phyloP scores from a whole-genome alignment of 2,329 filamentous ascomycete genomes.

The Phoma sp. region DNA sequence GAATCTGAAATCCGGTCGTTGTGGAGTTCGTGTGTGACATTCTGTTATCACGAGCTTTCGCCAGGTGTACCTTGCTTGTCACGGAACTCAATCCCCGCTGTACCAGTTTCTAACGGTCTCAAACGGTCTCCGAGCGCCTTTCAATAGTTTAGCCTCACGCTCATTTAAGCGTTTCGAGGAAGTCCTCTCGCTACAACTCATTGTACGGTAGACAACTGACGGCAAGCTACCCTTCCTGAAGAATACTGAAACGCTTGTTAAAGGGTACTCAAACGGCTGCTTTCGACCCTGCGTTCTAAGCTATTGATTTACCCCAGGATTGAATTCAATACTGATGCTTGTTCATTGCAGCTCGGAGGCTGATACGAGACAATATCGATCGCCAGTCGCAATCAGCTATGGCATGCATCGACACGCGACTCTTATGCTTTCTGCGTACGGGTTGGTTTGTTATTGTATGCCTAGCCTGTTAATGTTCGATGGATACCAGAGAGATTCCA shows the following conservation, averaged over 20 bases:
- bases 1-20: no score
- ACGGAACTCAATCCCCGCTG: no score
- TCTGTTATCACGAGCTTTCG: neutral
- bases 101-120: no score
- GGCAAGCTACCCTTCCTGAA: no score
- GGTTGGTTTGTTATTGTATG: constrained; percentile 59
- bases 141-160: neutral
- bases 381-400: constrained; percentile 93
- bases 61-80: neutral
- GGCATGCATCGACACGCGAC: constrained; percentile 89
- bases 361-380: constrained; percentile 87
- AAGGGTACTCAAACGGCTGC: no score
- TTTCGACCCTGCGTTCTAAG: no score
- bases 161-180: neutral
- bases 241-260: no score
- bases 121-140: neutral
- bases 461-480: constrained; percentile 90
- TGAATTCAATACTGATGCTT: no score
- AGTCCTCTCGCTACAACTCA: no score
- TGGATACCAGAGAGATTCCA: constrained; percentile 91
- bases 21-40: no score
- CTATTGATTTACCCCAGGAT: no score
- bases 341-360: constrained; percentile 81
- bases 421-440: constrained; percentile 68
- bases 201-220: no score